Percentiles rank a stretch among this genome's conserved stretches.
Conservation (phyloP, 805 yeast genomes). For the Nakazawaea sp. region DNA sequence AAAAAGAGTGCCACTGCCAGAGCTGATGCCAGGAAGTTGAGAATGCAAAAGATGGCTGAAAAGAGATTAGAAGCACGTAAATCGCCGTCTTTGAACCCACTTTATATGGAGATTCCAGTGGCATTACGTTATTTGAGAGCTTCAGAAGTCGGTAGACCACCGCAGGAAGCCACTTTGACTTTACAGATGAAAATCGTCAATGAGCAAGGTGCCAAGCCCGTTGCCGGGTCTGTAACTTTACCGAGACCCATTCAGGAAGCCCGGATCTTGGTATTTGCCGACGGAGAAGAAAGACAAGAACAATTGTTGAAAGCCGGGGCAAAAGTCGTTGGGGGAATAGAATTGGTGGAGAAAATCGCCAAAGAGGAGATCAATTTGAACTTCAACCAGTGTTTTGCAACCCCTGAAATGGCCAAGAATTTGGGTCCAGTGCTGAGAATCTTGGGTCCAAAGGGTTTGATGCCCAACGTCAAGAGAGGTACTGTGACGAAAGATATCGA, state of each 20-base stretch:
- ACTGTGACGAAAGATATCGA: constrained; percentile 70
- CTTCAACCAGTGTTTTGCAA: constrained; percentile 75
- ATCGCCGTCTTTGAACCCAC: constrained; percentile 44
- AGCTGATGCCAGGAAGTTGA: constrained; percentile 11
- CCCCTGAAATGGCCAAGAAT: constrained; percentile 68
- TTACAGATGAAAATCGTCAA: constrained; percentile 58
- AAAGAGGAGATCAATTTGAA: constrained; percentile 44
- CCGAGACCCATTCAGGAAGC: constrained; percentile 68
- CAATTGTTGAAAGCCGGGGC: constrained; percentile 57
- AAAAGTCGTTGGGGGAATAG: constrained; percentile 62
- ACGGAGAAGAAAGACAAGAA: constrained; percentile 42
- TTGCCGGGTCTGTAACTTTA: constrained; percentile 64
- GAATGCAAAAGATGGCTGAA: constrained; percentile 11
- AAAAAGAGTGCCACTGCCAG: constrained; percentile 11
- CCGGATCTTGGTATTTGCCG: constrained; percentile 62
- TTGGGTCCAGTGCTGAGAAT: constrained; percentile 66
- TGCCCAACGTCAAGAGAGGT: constrained; percentile 84
- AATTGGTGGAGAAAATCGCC: constrained; percentile 56
- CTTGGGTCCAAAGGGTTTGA: constrained; percentile 83
- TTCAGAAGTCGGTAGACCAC: constrained; percentile 81
- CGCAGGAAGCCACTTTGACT: constrained; percentile 62
- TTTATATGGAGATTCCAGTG: constrained; percentile 61
- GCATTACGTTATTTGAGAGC: constrained; percentile 83
- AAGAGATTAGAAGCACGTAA: constrained; percentile 28
- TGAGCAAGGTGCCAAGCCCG: constrained; percentile 71